Evolutionary conservation across 768 basidiomycete genomes (phyloP), one percentile per base, ranked within the genome.

Genomic region (Suillus americanus): DNA sequence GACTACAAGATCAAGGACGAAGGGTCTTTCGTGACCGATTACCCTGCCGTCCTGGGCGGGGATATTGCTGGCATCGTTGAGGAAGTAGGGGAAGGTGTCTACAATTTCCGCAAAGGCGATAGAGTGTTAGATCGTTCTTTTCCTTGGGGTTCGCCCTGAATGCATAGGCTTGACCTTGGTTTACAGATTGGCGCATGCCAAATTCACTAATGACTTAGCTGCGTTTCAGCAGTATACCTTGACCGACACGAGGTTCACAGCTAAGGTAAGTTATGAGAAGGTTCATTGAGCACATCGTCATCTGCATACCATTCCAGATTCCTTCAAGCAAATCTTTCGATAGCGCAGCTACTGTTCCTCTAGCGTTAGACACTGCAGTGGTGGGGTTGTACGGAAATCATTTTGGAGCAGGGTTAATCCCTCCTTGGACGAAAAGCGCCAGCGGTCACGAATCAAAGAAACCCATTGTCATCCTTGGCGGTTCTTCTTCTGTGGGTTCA

Each of bases 401-500:
- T 70, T 66, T 78, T 28, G 83, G 83, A 8, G 72, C 79, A 1
- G 79, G 76, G 18, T 69, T 85, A 13, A 69, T 70, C 9, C 72
- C 80, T 4, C 80, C 83, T 5, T 74, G 80, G 69, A 71, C 66
- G 2, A 62, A 72, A 10, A 72, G 69, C 0, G 76, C 74, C 25
- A 66, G 65, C 51, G 79, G 73, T 2, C 81, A 78, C 45, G 82
- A 84, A 66, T 70, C 71, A 37, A 80, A 77, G 45, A 75, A 75
- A 10, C 79, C 84, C 1, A 78, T 84, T 23, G 67, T 86, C 56
- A 76, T 86, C 64, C 67, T 83, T 40, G 85, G 84, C 14, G 84
- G 84, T 7, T 72, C 82, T n/a, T 77, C 78, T 7, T 81, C 81
- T 23, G 82, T 84, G 2, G 84, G 84, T n/a, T 79, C 78, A 73